These are phyloP conservation scores for Lathyrus aphaca DNA, from an alignment of 306 rosid species.

Conservation along the genomic window DNA sequence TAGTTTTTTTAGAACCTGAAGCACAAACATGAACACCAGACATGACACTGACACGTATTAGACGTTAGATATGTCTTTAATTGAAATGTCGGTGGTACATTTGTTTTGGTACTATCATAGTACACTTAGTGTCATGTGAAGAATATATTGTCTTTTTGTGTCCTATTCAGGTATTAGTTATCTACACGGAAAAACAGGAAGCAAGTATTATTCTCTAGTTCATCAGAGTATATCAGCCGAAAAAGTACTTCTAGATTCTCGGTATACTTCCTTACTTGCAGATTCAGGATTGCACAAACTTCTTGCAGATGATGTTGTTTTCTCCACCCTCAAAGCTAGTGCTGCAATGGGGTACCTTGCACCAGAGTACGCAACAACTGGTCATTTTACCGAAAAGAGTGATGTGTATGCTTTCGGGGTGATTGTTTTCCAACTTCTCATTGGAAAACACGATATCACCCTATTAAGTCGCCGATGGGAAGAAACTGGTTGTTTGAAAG, in stretches of 20 bases:
- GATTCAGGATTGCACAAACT: slow-evolving; percentile 87
- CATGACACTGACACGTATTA: background rate
- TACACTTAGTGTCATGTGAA: background rate
- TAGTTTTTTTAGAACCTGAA: background rate
- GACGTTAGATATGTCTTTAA: background rate
- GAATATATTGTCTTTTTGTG: background rate
- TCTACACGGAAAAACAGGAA: slow-evolving; percentile 61
- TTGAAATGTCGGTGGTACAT: background rate
- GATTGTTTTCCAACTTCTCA: slow-evolving; percentile 72
- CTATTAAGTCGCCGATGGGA: slow-evolving; percentile 46
- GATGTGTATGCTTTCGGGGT: slow-evolving; percentile 86
- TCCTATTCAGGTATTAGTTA: slow-evolving; percentile 66
- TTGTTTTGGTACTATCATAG: no score
- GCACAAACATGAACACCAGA: background rate
- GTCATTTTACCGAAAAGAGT: slow-evolving; percentile 72
- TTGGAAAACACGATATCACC: slow-evolving; percentile 61
- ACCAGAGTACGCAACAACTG: slow-evolving; percentile 74
- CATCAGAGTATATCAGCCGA: slow-evolving; percentile 85
- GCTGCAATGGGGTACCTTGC: slow-evolving; percentile 91
- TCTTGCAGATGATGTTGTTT: slow-evolving; percentile 79
- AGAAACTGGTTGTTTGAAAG: slow-evolving; percentile 48
- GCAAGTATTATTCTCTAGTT: slow-evolving; percentile 47
- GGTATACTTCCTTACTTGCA: slow-evolving; percentile 61
- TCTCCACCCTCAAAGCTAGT: slow-evolving; percentile 75
- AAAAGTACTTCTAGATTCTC: slow-evolving; percentile 65